Evolutionary conservation across 306 rosid genomes (phyloP), one percentile per base, ranked within the genome.

Genomic region (Citrullus colocynthis): DNA sequence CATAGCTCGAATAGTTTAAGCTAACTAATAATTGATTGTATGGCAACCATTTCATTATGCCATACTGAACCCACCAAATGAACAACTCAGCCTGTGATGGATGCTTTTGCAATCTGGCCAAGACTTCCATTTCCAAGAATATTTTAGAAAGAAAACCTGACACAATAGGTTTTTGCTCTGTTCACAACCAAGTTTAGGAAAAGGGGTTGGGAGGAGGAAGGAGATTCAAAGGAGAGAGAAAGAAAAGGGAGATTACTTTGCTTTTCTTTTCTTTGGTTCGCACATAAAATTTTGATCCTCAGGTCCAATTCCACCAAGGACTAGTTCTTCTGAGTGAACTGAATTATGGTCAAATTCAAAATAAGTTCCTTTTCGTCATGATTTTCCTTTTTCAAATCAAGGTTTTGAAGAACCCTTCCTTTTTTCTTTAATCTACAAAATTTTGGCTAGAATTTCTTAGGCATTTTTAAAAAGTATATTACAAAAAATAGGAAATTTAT

Each of bases 61-160:
- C 75, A 70, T 70, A 70, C 11, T 44, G 39, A 42, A 42, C 34
- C 34, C 57, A 70, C 75, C 56, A 70, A 49, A 49, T 3, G 10
- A 72, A 72, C 44, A 72, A 49, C 76, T 72, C 59, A 72, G 36
- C 15, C 6, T 28, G 60, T 48, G 59, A 24, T 72, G 60, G 76
- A 72, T 72, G 60, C 58, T 48, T 45, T 72, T 72, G 21, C 7
- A 30, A 42, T 72, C 76, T 72, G 76, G 49, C 42, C 59, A 24
- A 72, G 59, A 72, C 28, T 72, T 72, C 59, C 59, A 72, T 72
- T 48, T 72, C 39, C 41, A 45, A 72, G 58, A 45, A 45, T 71
- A 48, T 71, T 44, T 71, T 41, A 42, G 24, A 44, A 6, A 48
- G 58, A 71, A 70, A 42, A 42, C 75, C 75, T 24, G 45, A 70